These are phyloP conservation scores for Xylaria sp. DNA, from an alignment of 2,329 filamentous ascomycete species.

Conservation along the genomic window DNA sequence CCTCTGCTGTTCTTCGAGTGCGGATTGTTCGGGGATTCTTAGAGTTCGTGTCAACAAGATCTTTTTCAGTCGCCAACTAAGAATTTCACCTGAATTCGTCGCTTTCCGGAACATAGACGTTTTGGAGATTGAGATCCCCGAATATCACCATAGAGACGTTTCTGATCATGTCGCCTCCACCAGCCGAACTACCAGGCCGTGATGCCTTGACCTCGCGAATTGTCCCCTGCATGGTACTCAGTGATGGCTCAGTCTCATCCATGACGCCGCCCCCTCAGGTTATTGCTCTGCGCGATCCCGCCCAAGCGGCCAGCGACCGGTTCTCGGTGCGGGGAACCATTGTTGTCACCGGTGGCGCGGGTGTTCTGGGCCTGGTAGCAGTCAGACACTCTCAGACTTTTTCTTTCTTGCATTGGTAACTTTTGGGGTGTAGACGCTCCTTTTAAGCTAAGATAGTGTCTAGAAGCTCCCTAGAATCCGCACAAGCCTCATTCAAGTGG, in stretches of 20 bases:
- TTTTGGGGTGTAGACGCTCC: too few relatives aligned
- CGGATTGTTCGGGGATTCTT: not conserved
- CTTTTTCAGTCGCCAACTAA: not conserved
- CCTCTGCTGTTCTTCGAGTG: not conserved
- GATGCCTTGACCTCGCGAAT: conserved; percentile 13
- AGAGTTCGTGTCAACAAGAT: not conserved
- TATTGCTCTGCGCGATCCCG: not conserved
- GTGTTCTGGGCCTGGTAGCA: conserved; percentile 14
- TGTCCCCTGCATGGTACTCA: conserved; percentile 22
- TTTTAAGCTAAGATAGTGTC: too few relatives aligned
- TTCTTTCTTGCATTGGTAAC: too few relatives aligned
- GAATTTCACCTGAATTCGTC: not conserved
- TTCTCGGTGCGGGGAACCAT: conserved; percentile 24
- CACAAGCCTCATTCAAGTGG: too few relatives aligned
- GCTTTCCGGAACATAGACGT: not conserved
- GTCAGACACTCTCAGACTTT: too few relatives aligned
- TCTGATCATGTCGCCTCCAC: conserved; percentile 1
- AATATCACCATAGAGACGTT: not conserved
- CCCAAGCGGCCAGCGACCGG: conserved; percentile 12
- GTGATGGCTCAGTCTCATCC: conserved; percentile 21
- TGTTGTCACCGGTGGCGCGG: conserved; percentile 20
- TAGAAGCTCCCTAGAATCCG: too few relatives aligned
- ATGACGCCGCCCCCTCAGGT: conserved; percentile 26
- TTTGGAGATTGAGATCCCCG: not conserved
- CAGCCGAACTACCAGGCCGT: conserved; percentile 14